phyloP scores from a whole-genome alignment of 805 yeast genomes.

The Brettanomyces anomalus region DNA sequence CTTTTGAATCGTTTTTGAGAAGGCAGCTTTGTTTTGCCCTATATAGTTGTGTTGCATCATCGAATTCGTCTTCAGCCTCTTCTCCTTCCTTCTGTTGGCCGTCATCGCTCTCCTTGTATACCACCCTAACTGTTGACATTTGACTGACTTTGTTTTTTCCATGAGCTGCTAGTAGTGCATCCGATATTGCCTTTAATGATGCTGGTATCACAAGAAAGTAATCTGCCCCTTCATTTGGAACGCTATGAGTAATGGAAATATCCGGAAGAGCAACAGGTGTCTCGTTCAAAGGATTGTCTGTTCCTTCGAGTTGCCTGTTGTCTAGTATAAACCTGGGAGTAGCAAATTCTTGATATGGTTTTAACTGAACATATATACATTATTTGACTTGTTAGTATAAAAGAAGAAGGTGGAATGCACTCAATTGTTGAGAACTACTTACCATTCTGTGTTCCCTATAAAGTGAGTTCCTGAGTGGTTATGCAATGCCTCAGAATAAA shows the following conservation, averaged over 20 bases:
- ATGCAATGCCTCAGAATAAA: too few relatives aligned
- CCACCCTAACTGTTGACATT: slow-evolving; percentile 10
- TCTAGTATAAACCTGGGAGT: slow-evolving; percentile 39
- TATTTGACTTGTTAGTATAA: too few relatives aligned
- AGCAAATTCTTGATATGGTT: slow-evolving; percentile 38
- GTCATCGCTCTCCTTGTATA: slow-evolving; percentile 1
- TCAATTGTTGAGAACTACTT: not conserved
- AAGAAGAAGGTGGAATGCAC: not conserved
- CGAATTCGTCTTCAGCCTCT: slow-evolving; percentile 20
- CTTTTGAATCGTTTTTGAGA: slow-evolving; percentile 7
- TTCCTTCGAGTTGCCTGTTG: slow-evolving; percentile 21
- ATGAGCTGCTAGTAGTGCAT: slow-evolving; percentile 10
- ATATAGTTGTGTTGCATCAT: slow-evolving; percentile 44
- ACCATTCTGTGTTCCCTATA: not conserved
- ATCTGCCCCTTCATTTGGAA: slow-evolving; percentile 10
- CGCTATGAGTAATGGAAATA: slow-evolving; percentile 16
- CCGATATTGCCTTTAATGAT: slow-evolving; percentile 16
- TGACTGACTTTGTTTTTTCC: slow-evolving; percentile 5
- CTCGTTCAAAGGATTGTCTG: slow-evolving; percentile 10
- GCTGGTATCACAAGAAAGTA: slow-evolving; percentile 25
- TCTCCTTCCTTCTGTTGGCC: too few relatives aligned
- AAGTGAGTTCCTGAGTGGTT: not conserved
- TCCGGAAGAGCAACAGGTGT: slow-evolving; percentile 20
- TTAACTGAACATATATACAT: slow-evolving; percentile 23
- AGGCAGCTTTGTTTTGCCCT: slow-evolving; percentile 2